Evolutionary conservation across 2,329 filamentous ascomycete genomes (phyloP), one percentile per base, ranked within the genome.

Genomic region (Nigrospora osmanthi): DNA sequence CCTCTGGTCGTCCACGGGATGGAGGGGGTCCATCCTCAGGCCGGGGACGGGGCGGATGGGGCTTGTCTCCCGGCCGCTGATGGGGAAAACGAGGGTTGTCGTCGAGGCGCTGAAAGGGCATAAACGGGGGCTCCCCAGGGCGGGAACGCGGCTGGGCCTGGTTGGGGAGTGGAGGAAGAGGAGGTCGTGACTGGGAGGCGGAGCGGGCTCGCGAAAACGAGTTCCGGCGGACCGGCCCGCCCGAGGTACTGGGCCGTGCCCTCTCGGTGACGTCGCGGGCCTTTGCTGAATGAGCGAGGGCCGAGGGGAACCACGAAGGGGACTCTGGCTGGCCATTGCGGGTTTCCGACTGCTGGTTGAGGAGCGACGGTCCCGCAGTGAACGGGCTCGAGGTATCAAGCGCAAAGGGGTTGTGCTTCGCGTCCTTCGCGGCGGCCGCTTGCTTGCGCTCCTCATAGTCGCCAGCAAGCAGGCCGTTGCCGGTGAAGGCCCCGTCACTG

Each of bases 351-450:
- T 45, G 62, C 39, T 54, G 64, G 51, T 77, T 81, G 16, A 83
- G 57, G 2, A 83, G 67, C 10, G 73, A 80, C 2, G 78, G 71
- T 0, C 78, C 80, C 9, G 75, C 69, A 4, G 69, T 77, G 54
- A 83, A 83, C 11, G 76, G n/a, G 15, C 49, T 23, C 50, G 52
- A 57, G 31, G 58, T 52, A 28, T 28, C 23, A 10, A 28, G 23
- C 23, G 23, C 5, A 7, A 28, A 28, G 7, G 23, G 23, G 23
- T 28, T 28, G 11, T 62, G 60, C 7, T 50, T 46, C 37, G 70
- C 47, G 30, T 52, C 49, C 12, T 49, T 47, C 23, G 34, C 49
- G 43, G 33, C 54, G 32, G 56, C 58, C 50, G 52, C 47, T 49
- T 52, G 56, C 16, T 67, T 73, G 40, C 71, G 71, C 54, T 70